Evolutionary conservation across 2,329 filamentous ascomycete species (phyloP).

Genomic region (Lasiodiplodia gonubiensis): DNA sequence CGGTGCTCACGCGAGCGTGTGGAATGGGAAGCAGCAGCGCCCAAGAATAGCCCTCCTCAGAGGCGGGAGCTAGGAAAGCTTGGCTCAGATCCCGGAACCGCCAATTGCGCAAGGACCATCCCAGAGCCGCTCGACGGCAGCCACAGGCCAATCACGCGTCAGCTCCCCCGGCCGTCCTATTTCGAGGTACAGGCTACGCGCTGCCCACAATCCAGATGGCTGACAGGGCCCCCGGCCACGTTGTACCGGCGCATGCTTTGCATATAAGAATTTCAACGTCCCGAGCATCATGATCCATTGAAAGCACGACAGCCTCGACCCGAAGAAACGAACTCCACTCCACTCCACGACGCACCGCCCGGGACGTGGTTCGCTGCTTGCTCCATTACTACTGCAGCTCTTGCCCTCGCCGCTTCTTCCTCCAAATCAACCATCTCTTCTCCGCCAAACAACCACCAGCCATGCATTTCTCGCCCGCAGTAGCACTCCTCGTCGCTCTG

Average conservation of each 20-base stretch:
- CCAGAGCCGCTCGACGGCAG: slow-evolving; percentile 10
- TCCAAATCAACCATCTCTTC: neutral
- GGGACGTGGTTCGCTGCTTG: neutral
- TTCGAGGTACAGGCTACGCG: slow-evolving; percentile 24
- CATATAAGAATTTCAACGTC: slow-evolving; percentile 15
- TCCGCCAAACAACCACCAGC: slow-evolving; percentile 15
- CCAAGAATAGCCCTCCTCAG: slow-evolving; percentile 15
- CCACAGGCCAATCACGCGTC: neutral
- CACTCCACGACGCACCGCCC: neutral
- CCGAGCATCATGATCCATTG: slow-evolving; percentile 18
- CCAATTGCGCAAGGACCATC: slow-evolving; percentile 20
- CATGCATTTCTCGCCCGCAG: slow-evolving; percentile 44
- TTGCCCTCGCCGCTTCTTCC: neutral
- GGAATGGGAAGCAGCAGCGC: neutral
- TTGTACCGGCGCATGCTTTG: slow-evolving; percentile 12
- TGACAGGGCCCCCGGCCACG: neutral
- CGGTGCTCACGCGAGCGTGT: slow-evolving; percentile 7
- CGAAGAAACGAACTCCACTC: neutral
- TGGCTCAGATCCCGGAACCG: slow-evolving; percentile 18
- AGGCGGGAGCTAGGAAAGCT: slow-evolving; percentile 23
- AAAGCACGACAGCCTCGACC: slow-evolving; percentile 17
- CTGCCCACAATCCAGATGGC: slow-evolving; percentile 1
- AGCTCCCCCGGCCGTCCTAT: slow-evolving; percentile 9
- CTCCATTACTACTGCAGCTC: slow-evolving; percentile 3
- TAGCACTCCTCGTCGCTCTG: slow-evolving; percentile 43